Evolutionary conservation across 1,284 basidiomycete genomes (phyloP), one percentile per base, ranked within the genome.

Genomic region (Irpex rosettiformis): DNA sequence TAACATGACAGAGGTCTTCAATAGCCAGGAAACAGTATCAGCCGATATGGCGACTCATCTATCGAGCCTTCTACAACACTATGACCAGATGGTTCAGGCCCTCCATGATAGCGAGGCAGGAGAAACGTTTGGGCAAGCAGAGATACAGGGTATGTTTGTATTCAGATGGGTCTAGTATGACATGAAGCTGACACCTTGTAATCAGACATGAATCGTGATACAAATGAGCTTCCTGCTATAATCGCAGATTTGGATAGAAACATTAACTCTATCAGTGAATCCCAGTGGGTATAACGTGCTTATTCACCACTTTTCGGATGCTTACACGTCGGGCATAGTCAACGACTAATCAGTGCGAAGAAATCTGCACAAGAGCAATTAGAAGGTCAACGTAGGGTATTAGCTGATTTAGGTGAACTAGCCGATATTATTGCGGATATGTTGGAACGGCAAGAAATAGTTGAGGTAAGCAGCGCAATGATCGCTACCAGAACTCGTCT

Each of bases 341-440:
- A 81, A 56, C 74, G 81, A 54, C 70, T 90, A 25, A 60, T 72
- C 3, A 66, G 75, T 3, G 74, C 76, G 2, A 83, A 82, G 64
- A 70, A 71, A 13, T 66, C 68, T 10, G 71, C 76, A 21, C 74
- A 79, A 58, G 74, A 75, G 54, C 77, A 81, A 61, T 66, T 89
- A 4, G 74, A 78, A 6, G 74, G 76, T 42, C 79, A 86, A 24
- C 68, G 72, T 22, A 70, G 64, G 24, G 79, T 76, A 4, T 70
- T 91, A n/a, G 77, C 82, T 52, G 81, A 87, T 64, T 75, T 93
- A 13, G 88, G 91, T 49, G 84, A 88, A 64, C 77, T 93, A 3
- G 89, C 85, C 1, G 83, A 86, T 21, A 88, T 91, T 55, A 90
- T 93, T 85, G 74, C 77, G 0, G 85, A 88, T 55, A 91, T 92